Evolutionary conservation across 169 alveolate genomes (phyloP).

Genomic region (Toxoplasma gondii): DNA sequence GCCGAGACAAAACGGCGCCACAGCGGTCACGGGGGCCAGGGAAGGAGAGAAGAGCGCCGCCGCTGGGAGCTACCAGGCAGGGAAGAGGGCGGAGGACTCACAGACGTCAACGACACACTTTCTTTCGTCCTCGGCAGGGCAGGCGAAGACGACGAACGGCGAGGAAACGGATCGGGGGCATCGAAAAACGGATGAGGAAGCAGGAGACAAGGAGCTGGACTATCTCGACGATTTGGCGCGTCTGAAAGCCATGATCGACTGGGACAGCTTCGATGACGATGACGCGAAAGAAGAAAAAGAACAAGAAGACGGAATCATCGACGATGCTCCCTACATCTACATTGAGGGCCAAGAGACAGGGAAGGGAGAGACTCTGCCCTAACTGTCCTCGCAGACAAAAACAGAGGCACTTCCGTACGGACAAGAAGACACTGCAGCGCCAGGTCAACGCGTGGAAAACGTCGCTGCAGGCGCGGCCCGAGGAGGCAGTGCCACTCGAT

Average conservation of each 20-base stretch:
- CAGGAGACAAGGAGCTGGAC: background rate
- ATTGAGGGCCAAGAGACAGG: background rate
- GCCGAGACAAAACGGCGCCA: too few relatives aligned
- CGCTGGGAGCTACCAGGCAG: too few relatives aligned
- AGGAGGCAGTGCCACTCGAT: background rate
- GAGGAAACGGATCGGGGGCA: background rate
- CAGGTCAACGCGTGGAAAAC: background rate
- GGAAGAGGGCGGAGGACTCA: too few relatives aligned
- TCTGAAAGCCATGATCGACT: constrained; percentile 21
- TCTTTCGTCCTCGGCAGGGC: too few relatives aligned
- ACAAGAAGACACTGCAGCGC: background rate
- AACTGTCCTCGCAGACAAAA: background rate
- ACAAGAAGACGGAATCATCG: background rate
- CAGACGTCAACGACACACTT: too few relatives aligned
- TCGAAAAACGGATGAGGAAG: background rate
- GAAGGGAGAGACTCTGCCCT: background rate
- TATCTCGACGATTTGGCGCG: background rate
- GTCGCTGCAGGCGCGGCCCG: background rate
- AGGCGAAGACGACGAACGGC: background rate
- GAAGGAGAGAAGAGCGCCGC: too few relatives aligned
- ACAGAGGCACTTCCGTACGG: background rate
- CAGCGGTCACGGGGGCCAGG: too few relatives aligned
- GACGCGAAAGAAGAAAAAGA: background rate
- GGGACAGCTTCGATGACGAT: background rate
- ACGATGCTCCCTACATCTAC: constrained; percentile 6